Percentiles rank a stretch among this genome's conserved stretches.
phyloP scores from a whole-genome alignment of 164 flowering plant species.

The Akebia trifoliata region DNA sequence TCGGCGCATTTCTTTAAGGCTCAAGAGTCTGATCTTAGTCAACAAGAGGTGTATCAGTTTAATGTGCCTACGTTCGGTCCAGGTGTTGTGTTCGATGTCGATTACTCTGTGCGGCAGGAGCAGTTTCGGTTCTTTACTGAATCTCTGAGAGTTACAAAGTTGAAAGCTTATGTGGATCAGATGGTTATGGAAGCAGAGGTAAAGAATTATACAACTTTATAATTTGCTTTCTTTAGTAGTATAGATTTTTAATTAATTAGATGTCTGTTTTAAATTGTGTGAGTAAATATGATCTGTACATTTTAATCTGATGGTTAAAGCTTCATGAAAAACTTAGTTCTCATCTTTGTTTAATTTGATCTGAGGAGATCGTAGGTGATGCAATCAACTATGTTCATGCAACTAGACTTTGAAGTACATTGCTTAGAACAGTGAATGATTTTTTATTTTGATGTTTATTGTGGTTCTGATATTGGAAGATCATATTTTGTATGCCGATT shows the following conservation, averaged over 20 bases:
- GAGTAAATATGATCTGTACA: no score
- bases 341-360: no score
- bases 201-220: not conserved
- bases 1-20: constrained; percentile 98
- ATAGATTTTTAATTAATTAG: not conserved
- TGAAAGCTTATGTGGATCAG: constrained; percentile 91
- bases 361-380: no score
- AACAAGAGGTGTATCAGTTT: constrained; percentile 95
- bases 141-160: constrained; percentile 66
- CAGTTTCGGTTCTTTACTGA: constrained; percentile 97
- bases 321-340: no score
- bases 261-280: not conserved
- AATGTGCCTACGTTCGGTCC: constrained; percentile 98
- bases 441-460: no score
- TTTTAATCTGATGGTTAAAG: no score
- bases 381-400: no score
- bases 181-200: constrained; percentile 94
- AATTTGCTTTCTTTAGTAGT: not conserved
- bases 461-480: no score
- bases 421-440: no score
- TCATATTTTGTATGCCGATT: no score
- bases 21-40: constrained; percentile 83
- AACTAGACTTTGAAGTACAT: no score
- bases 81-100: constrained; percentile 94
- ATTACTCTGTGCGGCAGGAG: constrained; percentile 72